phyloP scores from a whole-genome alignment of 345 rosid genomes.

The Corchorus capsularis region DNA sequence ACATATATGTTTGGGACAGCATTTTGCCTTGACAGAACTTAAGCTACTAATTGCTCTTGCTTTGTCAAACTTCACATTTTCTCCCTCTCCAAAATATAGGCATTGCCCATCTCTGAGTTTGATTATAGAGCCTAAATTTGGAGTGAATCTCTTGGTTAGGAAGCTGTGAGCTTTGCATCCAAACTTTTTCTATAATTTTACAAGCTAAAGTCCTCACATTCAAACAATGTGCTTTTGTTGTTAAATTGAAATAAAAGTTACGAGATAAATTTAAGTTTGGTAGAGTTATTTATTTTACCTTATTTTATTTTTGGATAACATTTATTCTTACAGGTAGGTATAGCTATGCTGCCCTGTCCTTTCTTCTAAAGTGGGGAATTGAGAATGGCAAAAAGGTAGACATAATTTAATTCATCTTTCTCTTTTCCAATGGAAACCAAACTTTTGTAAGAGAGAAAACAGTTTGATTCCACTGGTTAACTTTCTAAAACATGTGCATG shows the following conservation, averaged over 20 bases:
- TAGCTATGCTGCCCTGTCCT: not conserved
- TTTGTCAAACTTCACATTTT: conserved; percentile 35
- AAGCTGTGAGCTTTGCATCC: too few species aligned
- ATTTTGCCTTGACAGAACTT: conserved; percentile 44
- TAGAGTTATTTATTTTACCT: too few species aligned
- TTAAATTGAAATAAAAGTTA: too few species aligned
- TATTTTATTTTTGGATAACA: not conserved
- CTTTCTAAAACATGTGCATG: not conserved
- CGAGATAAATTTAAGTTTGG: too few species aligned
- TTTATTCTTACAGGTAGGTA: not conserved
- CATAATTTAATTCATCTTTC: not conserved
- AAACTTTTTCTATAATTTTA: too few species aligned
- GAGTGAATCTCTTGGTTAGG: conserved; percentile 19
- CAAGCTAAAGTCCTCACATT: too few species aligned
- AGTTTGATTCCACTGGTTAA: not conserved
- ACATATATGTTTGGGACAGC: conserved; percentile 43
- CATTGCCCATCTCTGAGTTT: conserved; percentile 37
- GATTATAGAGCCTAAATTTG: conserved; percentile 40
- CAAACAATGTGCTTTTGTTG: too few species aligned
- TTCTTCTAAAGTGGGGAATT: not conserved
- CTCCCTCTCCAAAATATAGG: conserved; percentile 30
- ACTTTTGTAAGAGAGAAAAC: not conserved
- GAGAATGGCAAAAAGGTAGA: not conserved
- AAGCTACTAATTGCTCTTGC: conserved; percentile 34
- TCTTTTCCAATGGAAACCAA: not conserved